Evolutionary conservation across 176 grass and related monocot genomes (phyloP).

Genomic region (Leersia perrieri): DNA sequence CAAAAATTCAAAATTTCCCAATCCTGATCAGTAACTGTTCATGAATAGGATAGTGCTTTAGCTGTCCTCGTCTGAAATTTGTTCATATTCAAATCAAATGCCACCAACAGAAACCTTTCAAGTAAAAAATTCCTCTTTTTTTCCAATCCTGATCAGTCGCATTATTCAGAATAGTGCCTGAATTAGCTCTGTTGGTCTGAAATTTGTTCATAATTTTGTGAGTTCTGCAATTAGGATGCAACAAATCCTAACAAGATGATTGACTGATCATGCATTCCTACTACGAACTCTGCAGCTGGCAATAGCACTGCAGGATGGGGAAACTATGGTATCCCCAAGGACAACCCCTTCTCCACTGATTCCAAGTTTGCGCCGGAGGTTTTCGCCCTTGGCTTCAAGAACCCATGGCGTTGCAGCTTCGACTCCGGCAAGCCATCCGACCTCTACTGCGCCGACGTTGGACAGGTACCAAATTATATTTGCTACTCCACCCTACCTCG

Average conservation of each 20-base stretch:
- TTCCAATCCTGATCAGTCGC: too few species aligned
- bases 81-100: too few species aligned
- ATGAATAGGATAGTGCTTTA: background rate
- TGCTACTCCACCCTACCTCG: too few species aligned
- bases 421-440: conserved; percentile 61
- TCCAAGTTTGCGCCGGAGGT: conserved; percentile 60
- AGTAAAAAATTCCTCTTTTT: too few species aligned
- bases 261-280: background rate
- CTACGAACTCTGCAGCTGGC: conserved; percentile 22
- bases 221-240: background rate
- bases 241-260: background rate
- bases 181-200: too few species aligned
- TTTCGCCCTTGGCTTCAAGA: conserved; percentile 68
- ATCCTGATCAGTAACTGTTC: background rate
- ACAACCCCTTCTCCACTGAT: conserved; percentile 60
- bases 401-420: conserved; percentile 87
- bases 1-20: background rate
- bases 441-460: conserved; percentile 72
- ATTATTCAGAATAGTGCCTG: too few species aligned
- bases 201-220: background rate
- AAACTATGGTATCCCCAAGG: conserved; percentile 78
- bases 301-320: conserved; percentile 57
- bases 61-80: background rate
- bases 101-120: too few species aligned
- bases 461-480: conserved; percentile 53